Base-by-base conservation (phyloP, 768 basidiomycete genomes). In the Porphyrellus cyaneotinctus region DNA sequence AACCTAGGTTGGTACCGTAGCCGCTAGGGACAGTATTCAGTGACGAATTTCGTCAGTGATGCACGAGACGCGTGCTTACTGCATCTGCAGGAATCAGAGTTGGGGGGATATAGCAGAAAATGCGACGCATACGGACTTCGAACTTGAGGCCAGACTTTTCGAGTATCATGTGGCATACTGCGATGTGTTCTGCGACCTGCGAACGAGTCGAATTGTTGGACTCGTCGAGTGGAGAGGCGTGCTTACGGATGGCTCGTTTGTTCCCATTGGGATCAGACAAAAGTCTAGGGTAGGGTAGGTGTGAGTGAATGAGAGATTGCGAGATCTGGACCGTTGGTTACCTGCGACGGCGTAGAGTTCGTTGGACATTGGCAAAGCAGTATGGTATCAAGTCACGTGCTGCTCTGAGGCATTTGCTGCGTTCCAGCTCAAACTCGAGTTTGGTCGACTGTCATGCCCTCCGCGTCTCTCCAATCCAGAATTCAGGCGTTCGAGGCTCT, bases 1-100 rank as follows among this genome's bases (percentile, higher is more conserved):
- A 58, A 79, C 89, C 91, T 36, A 95, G 62, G 65, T 95, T 95
- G 1, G 95, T 97, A 20, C 94, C 94, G 63, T 95, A 97, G 6
- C 91, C 91, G 61, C 91, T 92, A 55, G 26, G 22, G 31, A 24
- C 9, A 28, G 31, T 41, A 18, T 45, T 64, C 26, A 65, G 42
- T 41, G 37, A 36, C 14, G 69, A 79, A 78, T 67, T 84, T 39
- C 30, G 41, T 31, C 39, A 49, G 56, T 36, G 33, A 18, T 24
- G 47, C 26, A 32, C 14, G 47, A 20, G 32, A 36, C 44, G 31
- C 1, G n/a, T 47, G 54, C 71, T 65, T 61, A 74, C 73, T 74
- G 73, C 72, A 72, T 71, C 73, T 74, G 48, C 44, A 11, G 13
- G 26, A 33, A 36, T 10, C 12, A 2, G 37, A 15, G 31, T 58